phyloP scores from a whole-genome alignment of 2,329 filamentous ascomycete genomes.

The Alternaria brassicicola region DNA sequence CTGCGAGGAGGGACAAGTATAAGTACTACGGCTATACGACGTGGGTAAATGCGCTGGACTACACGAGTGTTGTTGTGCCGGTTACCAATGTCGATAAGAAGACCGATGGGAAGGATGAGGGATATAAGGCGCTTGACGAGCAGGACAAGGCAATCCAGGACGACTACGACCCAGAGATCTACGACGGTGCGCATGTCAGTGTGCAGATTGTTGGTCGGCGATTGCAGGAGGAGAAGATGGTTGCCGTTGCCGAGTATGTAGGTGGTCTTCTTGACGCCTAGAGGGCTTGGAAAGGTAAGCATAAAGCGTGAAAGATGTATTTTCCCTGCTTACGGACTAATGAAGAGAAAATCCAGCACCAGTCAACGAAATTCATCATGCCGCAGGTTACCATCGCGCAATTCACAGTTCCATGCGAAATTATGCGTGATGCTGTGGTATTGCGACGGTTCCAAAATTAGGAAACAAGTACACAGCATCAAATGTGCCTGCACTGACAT shows the following conservation, averaged over 20 bases:
- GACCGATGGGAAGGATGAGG: slow-evolving; percentile 33
- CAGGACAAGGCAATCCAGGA: slow-evolving; percentile 34
- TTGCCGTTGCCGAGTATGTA: slow-evolving; percentile 46
- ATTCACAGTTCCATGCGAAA: too few species aligned
- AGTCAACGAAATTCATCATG: too few species aligned
- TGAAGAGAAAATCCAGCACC: neutral
- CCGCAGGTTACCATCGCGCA: too few species aligned
- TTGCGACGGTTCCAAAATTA: too few species aligned
- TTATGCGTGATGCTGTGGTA: too few species aligned
- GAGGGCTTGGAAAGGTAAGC: neutral
- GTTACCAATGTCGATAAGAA: slow-evolving; percentile 42
- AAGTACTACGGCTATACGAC: slow-evolving; percentile 44
- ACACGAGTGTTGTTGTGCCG: slow-evolving; percentile 44
- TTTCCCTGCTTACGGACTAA: neutral
- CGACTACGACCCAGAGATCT: slow-evolving; percentile 48
- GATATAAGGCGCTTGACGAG: slow-evolving; percentile 35
- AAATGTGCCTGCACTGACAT: neutral
- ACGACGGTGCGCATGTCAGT: slow-evolving; percentile 47
- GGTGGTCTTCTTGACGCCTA: slow-evolving; percentile 29
- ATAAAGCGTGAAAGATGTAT: neutral
- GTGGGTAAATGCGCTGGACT: slow-evolving; percentile 42
- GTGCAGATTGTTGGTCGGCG: slow-evolving; percentile 48
- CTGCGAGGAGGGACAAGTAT: slow-evolving; percentile 37
- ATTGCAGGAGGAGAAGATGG: slow-evolving; percentile 49
- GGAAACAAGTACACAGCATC: neutral